Base-by-base conservation (phyloP, 176 grass and related monocot species). In the Triticum aestivum region DNA sequence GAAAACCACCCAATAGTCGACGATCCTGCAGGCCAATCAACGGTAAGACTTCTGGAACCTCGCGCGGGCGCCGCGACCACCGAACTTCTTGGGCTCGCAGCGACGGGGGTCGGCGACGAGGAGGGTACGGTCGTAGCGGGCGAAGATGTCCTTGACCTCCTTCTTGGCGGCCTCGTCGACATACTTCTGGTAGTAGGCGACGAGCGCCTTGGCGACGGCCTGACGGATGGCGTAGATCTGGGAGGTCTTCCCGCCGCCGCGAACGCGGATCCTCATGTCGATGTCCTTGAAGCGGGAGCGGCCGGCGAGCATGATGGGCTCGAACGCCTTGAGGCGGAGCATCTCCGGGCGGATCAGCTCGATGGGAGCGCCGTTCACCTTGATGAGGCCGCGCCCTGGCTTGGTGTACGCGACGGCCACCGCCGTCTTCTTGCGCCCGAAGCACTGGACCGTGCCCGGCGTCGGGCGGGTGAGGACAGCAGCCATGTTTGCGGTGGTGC, bases 41-140 rank as follows among this genome's bases (percentile, higher is more conserved):
- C 93, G 93, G 90, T 95, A 95, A 0, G 90, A 92, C 63, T 95
- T 95, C 86, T 95, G 93, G 88, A 95, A 95, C 78, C 93, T 89
- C 1, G 93, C 88, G 20, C 93, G 93, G 38, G 93, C 93, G 8
- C 93, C 93, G 12, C 93, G 93, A 2, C 93, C 93, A 9, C 93
- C 93, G 33, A 95, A 95, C 83, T 95, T 95, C 88, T 95, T 95
- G 37, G 93, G 93, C 88, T 95, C 93, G 75, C 93, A 95, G 79
- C 93, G 87, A 56, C 93, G 77, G 8, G 93, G 93, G 73, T 95
- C 93, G 13, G 77, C 77, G 11, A 79, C 77, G 32, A 79, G 56
- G 77, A 79, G 77, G 77, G 77, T 79, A 3, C 77, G 77, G 77
- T 79, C 77, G 54, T 79, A 79, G 33, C 77, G 77, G 56, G 5